Base-by-base conservation (phyloP, 345 rosid species). In the Iberis pinnata region DNA sequence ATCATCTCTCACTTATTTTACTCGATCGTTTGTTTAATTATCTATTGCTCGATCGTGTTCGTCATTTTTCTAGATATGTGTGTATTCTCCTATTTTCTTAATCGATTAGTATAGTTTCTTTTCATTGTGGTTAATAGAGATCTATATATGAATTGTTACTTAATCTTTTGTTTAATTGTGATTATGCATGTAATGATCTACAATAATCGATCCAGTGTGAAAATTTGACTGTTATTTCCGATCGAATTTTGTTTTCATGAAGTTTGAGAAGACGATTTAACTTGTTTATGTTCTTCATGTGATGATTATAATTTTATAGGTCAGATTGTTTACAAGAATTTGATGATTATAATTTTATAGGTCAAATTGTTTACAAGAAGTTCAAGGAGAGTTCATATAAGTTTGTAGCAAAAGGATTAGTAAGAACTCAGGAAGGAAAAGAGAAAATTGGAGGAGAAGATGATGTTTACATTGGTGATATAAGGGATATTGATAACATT, bases 131-230 rank as follows among this genome's bases (percentile, higher is more conserved):
- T n/a, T n/a, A n/a, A n/a, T n/a, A n/a, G n/a, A n/a, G n/a, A n/a
- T n/a, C n/a, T n/a, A n/a, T n/a, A n/a, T n/a, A n/a, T n/a, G 87
- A 72, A 85, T 89, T 27, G 95, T 89, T 85, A 57, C 22, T 31
- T 27, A 14, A 17, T 47, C 6, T 41, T 46, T 43, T 10, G 12
- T 26, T 18, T 35, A 26, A 15, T 10, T 22, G 9, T 3, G 12
- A 0, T 15, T 39, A 12, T 48, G 64, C 38, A 32, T 32, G 37
- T 41, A 37, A 40, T 48, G 59, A n/a, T n/a, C n/a, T n/a, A n/a
- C n/a, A n/a, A n/a, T n/a, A n/a, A n/a, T n/a, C n/a, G n/a, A n/a
- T n/a, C n/a, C n/a, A n/a, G n/a, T n/a, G n/a, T n/a, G n/a, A n/a
- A n/a, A n/a, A n/a, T n/a, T n/a, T n/a, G n/a, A n/a, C n/a, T n/a